Evolutionary conservation across 2,329 filamentous ascomycete genomes (phyloP).

Genomic region (Stemphylium lycopersici): DNA sequence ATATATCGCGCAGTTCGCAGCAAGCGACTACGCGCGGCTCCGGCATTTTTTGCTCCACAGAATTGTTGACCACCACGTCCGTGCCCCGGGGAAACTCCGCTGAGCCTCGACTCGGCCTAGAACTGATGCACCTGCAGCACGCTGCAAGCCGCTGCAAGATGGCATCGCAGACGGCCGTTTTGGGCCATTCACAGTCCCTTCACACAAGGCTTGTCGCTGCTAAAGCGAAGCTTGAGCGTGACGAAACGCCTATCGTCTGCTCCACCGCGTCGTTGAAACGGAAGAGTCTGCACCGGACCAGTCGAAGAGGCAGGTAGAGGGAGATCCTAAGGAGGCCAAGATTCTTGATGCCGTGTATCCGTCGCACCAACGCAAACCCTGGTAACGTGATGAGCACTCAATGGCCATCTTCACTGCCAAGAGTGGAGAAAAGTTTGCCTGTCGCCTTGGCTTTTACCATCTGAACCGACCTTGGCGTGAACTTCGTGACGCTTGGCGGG

Average conservation of each 20-base stretch:
- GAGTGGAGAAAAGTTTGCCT: conserved; percentile 4
- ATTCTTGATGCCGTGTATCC: conserved; percentile 7
- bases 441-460: conserved; percentile 5
- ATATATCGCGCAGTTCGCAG: conserved; percentile 1
- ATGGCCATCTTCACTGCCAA: conserved; percentile 7
- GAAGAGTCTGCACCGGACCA: neutral
- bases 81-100: conserved; percentile 1
- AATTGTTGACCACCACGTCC: conserved; percentile 1
- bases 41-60: conserved; percentile 1
- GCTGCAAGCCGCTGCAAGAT: neutral
- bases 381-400: conserved; percentile 1
- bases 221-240: conserved; percentile 2
- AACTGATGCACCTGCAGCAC: neutral
- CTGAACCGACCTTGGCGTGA: conserved; percentile 3
- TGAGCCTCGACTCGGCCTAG: conserved; percentile 1
- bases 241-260: conserved; percentile 2
- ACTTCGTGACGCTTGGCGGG: conserved; percentile 4
- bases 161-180: neutral
- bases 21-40: neutral
- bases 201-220: neutral
- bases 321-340: conserved; percentile 4
- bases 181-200: neutral
- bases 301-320: conserved; percentile 5
- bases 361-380: neutral
- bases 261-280: neutral